Evolutionary conservation across 2,329 filamentous ascomycete species (phyloP).

Genomic region (Lasiodiplodia citricola): DNA sequence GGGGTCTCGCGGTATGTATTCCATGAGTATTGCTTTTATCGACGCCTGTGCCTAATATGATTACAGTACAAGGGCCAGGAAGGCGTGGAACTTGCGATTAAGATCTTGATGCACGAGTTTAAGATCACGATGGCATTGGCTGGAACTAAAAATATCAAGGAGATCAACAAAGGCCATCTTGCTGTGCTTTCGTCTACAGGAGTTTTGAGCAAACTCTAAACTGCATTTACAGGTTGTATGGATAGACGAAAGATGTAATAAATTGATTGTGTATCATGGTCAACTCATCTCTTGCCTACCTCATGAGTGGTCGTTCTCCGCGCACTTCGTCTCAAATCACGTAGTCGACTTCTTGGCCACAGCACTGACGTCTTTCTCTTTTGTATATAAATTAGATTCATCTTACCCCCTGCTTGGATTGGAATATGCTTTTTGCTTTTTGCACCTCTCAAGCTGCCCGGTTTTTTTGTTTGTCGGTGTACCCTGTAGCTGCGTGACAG

Average conservation of each 20-base stretch:
- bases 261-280: not conserved
- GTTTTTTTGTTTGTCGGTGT: too few species aligned
- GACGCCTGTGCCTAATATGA: not conserved
- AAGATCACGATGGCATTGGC: slow-evolving; percentile 38
- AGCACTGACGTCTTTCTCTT: too few species aligned
- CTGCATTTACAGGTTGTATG: not conserved
- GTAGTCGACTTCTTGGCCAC: too few species aligned
- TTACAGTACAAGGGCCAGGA: slow-evolving; percentile 43
- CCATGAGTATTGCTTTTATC: not conserved
- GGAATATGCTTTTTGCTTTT: too few species aligned
- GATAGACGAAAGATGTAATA: not conserved
- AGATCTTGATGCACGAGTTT: slow-evolving; percentile 43
- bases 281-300: too few species aligned
- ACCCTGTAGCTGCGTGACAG: too few species aligned
- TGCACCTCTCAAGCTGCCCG: too few species aligned
- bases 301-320: too few species aligned
- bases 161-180: slow-evolving; percentile 25
- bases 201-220: slow-evolving; percentile 8
- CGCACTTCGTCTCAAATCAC: too few species aligned
- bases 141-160: slow-evolving; percentile 29
- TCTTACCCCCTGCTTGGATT: too few species aligned
- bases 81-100: slow-evolving; percentile 51
- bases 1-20: slow-evolving; percentile 38
- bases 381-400: too few species aligned
- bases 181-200: slow-evolving; percentile 7